A percentile compares a stretch with the other conserved stretches of the same genome.
phyloP scores from a whole-genome alignment of 352 stramenopile genomes.

The Globisporangium cederbergense region DNA sequence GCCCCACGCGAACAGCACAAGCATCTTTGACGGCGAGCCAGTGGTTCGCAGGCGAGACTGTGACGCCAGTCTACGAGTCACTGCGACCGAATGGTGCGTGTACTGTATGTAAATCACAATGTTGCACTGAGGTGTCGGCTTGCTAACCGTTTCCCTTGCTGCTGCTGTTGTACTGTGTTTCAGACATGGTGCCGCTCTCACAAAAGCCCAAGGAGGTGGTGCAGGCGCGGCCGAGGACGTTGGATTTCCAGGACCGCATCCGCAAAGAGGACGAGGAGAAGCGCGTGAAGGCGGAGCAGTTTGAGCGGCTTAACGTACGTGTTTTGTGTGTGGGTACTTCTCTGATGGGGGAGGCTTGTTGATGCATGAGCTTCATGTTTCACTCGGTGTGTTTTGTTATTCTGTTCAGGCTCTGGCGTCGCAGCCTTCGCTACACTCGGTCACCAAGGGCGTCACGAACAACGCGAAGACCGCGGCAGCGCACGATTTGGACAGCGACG shows the following conservation, averaged over 20 bases:
- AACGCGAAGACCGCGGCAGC: slow-evolving; percentile 8
- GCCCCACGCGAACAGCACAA: slow-evolving; percentile 26
- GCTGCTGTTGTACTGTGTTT: slow-evolving; percentile 1
- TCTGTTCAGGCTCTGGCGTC: slow-evolving; percentile 41
- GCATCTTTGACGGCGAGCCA: slow-evolving; percentile 31
- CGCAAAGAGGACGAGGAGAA: slow-evolving; percentile 65
- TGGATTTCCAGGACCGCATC: slow-evolving; percentile 62
- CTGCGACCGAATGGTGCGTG: slow-evolving; percentile 45
- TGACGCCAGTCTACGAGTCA: slow-evolving; percentile 44
- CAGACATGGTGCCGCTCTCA: slow-evolving; percentile 62
- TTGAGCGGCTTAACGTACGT: slow-evolving; percentile 69
- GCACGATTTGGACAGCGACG: slow-evolving; percentile 58
- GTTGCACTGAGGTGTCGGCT: not conserved
- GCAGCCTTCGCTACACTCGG: slow-evolving; percentile 69
- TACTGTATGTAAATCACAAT: not conserved
- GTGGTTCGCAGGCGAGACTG: slow-evolving; percentile 59
- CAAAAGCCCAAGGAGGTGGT: slow-evolving; percentile 41
- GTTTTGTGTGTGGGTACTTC: not conserved
- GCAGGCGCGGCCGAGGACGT: slow-evolving; percentile 46
- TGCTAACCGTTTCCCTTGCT: slow-evolving; percentile 3
- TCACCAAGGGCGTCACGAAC: slow-evolving; percentile 25
- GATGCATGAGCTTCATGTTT: not conserved
- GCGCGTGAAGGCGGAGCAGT: slow-evolving; percentile 52
- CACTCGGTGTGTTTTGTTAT: slow-evolving; percentile 3
- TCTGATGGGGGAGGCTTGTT: not conserved